Base-by-base conservation (phyloP, 2,329 filamentous ascomycete genomes). In the Bipolaris gigantea region DNA sequence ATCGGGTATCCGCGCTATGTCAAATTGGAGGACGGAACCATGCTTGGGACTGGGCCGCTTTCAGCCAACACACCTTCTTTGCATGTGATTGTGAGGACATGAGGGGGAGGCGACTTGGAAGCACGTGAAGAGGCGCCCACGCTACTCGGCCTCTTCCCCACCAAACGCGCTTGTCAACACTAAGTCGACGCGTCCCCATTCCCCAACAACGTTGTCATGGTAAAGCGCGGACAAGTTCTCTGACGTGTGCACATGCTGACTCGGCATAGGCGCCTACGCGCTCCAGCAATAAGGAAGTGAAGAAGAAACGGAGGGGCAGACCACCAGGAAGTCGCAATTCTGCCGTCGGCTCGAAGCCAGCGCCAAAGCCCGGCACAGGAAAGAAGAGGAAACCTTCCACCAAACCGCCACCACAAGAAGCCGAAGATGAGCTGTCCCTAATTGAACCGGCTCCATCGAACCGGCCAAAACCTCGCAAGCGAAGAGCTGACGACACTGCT, bases 121-220 rank as follows among this genome's bases (percentile, higher is more conserved):
- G 41, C 52, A 55, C 43, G 53, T 55, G 53, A 55, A 47, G 38
- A 42, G 53, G 53, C 53, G 53, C 19, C 43, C 40, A 32, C 53
- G 48, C 48, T 47, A 44, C 23, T 19, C 30, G 34, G 48, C 38
- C 44, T 11, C 33, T 53, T 44, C 47, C 57, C 47, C 50, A 48
- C 43, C 43, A 45, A 49, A 53, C 46, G 48, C 44, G 44, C 43
- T 27, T 50, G 51, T 55, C 48, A 60, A 51, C 41, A 55, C 38
- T 39, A 43, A 34, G 21, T 41, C 48, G 44, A 62, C 61, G 62
- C 62, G 58, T 59, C 51, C 44, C 56, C 43, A 45, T 48, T 48
- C 46, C 42, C 59, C 50, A 57, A 63, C 60, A 51, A 69, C 64
- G 61, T 64, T 57, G 60, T 64, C 57, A 73, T 73, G 70, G 70